These are phyloP conservation scores for Mycena belliarum DNA, from an alignment of 768 basidiomycete genomes.

Conservation along the genomic window DNA sequence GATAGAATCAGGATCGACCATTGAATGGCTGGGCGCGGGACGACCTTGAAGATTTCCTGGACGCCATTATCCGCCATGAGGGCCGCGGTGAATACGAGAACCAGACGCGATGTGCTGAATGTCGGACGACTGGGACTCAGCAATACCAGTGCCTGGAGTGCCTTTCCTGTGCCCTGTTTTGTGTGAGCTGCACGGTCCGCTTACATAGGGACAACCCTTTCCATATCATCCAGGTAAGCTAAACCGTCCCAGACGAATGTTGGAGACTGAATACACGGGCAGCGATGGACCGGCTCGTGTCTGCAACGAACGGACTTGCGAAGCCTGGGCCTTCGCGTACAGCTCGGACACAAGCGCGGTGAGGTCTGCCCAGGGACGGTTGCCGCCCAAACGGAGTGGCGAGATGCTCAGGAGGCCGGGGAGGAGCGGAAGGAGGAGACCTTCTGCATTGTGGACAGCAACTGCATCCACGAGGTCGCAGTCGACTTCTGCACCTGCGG, in stretches of 20 bases:
- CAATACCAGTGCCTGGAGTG: neutral
- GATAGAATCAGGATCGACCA: neutral
- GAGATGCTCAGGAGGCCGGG: slow-evolving; percentile 6
- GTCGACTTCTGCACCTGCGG: slow-evolving; percentile 36
- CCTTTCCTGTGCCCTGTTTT: neutral
- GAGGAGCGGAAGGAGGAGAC: too few species aligned
- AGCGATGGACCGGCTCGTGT: neutral
- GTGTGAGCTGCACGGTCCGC: neutral
- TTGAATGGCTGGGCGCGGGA: neutral
- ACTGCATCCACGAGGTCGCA: slow-evolving; percentile 27
- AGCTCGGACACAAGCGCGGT: slow-evolving; percentile 22
- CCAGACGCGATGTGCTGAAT: neutral
- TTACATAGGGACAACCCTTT: neutral
- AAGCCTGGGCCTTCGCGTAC: slow-evolving; percentile 23
- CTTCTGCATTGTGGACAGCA: slow-evolving; percentile 29
- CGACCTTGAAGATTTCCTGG: neutral
- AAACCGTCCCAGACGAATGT: too few species aligned
- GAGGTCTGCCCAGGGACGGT: slow-evolving; percentile 15
- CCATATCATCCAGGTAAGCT: neutral
- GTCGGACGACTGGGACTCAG: neutral
- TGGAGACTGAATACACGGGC: neutral
- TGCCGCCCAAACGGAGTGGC: neutral
- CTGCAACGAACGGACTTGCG: slow-evolving; percentile 8
- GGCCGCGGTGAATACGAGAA: neutral
- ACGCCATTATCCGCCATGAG: neutral